These are phyloP conservation scores for Phytopythium chamaehyphon DNA, from an alignment of 352 stramenopile species.

Conservation along the genomic window DNA sequence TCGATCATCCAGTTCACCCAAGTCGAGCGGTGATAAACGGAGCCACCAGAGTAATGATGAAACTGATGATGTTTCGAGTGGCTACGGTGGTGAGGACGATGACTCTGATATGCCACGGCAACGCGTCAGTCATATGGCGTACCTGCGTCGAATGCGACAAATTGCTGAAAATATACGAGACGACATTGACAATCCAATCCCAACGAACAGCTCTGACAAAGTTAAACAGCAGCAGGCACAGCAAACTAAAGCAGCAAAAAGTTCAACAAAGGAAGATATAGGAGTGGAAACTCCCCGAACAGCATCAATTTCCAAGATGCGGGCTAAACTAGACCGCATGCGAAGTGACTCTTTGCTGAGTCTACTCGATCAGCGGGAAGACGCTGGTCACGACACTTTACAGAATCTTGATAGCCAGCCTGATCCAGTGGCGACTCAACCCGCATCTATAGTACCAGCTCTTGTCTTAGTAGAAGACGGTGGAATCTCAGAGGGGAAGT, in stretches of 20 bases:
- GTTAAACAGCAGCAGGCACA: not conserved
- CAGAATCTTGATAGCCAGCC: too few relatives aligned
- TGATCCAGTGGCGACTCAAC: too few relatives aligned
- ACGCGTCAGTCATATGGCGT: constrained; percentile 65
- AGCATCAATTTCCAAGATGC: constrained; percentile 16
- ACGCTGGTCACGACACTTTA: not conserved
- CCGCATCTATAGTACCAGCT: too few relatives aligned
- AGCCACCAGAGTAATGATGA: constrained; percentile 14
- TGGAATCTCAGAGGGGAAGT: constrained; percentile 5
- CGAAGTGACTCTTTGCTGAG: constrained; percentile 18
- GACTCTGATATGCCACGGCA: constrained; percentile 46
- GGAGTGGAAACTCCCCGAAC: not conserved
- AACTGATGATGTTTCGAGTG: constrained; percentile 4
- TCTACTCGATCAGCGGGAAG: constrained; percentile 8
- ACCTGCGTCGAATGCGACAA: constrained; percentile 61
- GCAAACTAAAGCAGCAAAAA: constrained; percentile 5
- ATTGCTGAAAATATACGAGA: constrained; percentile 63
- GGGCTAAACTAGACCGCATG: constrained; percentile 25
- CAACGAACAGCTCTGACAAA: not conserved
- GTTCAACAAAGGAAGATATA: not conserved
- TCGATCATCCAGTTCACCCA: constrained; percentile 6
- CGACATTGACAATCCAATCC: constrained; percentile 21
- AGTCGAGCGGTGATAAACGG: constrained; percentile 1
- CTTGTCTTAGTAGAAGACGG: constrained; percentile 3
- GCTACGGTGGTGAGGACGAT: constrained; percentile 23